Base-by-base conservation (phyloP, 1,139 yeast genomes). In the Kazachstania sp. region DNA sequence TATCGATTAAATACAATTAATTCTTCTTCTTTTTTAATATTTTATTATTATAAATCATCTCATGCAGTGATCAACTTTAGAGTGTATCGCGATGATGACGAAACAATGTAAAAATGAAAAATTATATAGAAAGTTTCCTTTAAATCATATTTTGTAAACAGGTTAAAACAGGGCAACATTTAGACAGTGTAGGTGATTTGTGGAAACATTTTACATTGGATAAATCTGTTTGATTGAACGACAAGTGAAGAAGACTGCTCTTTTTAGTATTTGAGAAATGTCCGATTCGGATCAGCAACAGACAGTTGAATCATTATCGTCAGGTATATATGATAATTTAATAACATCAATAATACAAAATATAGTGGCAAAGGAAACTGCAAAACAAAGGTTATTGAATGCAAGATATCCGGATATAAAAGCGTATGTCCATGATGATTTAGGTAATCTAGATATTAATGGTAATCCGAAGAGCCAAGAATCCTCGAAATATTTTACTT, bases 401-500 rank as follows among this genome's bases (percentile, higher is more conserved):
- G 37, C 56, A 12, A 48, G 61, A 36, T 62, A 60, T 45, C 60
- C 61, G 4, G 49, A 54, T 36, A 38, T 53, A 23, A 51, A 50
- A 38, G 59, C 63, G 8, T 61, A 61, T 44, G 46, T 52, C 37
- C 53, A 53, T 41, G 64, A 61, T 45, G 51, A 57, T 3, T 48
- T 51, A 12, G 64, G 62, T 2, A 50, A 46, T 20, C 43, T 57
- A 9, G 66, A 63, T 46, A 54, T 63, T 11, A 47, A 55, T 43
- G 67, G 65, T 7, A 44, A 45, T n/a, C 59, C 60, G 2, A 63
- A 62, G 43, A 59, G 54, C 37, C 64, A 57, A 45, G 67, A 63
- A 41, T 59, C 64, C 2, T 59, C 66, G n/a, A 56, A 57, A 29
- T 88, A 88, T 64, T 86, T 87, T 60, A 76, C 71, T 49, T 92